Conservation (phyloP, 108 stramenopile genomes). For the Hondaea fermentalgiana region DNA sequence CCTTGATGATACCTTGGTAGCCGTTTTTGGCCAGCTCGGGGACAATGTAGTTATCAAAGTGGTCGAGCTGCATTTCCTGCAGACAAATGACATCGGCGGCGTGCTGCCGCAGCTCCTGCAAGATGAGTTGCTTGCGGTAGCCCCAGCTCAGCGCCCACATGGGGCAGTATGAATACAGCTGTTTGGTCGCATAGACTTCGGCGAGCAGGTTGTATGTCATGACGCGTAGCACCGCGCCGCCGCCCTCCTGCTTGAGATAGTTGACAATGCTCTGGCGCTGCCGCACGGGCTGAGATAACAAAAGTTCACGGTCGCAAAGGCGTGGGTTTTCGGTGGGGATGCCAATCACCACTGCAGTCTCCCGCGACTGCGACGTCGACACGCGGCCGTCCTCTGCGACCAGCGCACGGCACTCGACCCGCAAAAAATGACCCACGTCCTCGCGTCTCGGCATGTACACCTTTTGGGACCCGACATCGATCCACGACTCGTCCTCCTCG, state of each 20-base stretch:
- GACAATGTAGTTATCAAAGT: slow-evolving; percentile 79
- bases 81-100: slow-evolving; percentile 93
- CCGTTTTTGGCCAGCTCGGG: slow-evolving; percentile 77
- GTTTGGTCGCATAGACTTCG: slow-evolving; percentile 94
- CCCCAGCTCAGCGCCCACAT: slow-evolving; percentile 89
- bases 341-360: not conserved
- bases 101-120: slow-evolving; percentile 73
- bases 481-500: slow-evolving; percentile 40
- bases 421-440: slow-evolving; percentile 40
- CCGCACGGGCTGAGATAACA: slow-evolving; percentile 36
- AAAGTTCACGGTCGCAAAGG: slow-evolving; percentile 34
- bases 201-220: slow-evolving; percentile 93
- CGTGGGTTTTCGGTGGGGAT: slow-evolving; percentile 15
- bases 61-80: slow-evolving; percentile 97
- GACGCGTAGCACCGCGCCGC: slow-evolving; percentile 75
- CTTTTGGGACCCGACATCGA: slow-evolving; percentile 20
- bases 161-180: slow-evolving; percentile 94
- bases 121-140: slow-evolving; percentile 81
- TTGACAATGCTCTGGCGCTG: slow-evolving; percentile 17
- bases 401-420: slow-evolving; percentile 37
- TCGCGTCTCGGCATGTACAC: slow-evolving; percentile 27
- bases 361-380: not conserved
- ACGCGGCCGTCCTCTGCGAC: slow-evolving; percentile 22
- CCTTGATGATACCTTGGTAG: slow-evolving; percentile 91
- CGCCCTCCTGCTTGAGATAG: slow-evolving; percentile 29